Evolutionary conservation across 176 grass and related monocot genomes (phyloP).

Genomic region (Raddia guianensis): DNA sequence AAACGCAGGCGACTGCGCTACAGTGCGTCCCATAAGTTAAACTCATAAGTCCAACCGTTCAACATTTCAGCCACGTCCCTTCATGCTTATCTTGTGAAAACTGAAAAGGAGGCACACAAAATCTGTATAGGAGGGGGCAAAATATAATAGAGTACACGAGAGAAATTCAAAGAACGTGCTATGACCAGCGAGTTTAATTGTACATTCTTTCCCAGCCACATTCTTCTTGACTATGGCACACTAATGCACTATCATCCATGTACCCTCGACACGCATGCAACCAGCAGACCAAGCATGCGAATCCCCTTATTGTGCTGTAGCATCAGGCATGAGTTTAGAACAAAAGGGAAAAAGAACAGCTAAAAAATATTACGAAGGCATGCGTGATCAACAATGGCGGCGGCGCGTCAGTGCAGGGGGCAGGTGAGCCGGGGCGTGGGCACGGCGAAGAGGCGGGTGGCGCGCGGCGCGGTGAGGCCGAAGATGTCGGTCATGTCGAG

Average conservation of each 20-base stretch:
- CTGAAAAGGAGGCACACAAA: not conserved
- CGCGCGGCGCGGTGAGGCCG: constrained; percentile 86
- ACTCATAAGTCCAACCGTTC: too few species aligned
- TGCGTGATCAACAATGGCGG: not conserved
- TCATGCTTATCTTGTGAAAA: not conserved
- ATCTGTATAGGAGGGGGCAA: not conserved
- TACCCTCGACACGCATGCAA: constrained; percentile 15
- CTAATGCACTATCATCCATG: not conserved
- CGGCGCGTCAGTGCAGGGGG: constrained; percentile 23
- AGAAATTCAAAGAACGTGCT: constrained; percentile 3
- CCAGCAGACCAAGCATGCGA: not conserved
- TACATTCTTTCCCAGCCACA: not conserved
- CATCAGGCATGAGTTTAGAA: not conserved
- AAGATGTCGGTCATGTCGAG: constrained; percentile 88
- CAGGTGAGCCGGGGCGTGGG: constrained; percentile 62
- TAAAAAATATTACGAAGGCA: not conserved
- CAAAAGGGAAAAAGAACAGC: not conserved
- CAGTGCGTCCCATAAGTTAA: too few species aligned
- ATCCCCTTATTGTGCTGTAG: constrained; percentile 40
- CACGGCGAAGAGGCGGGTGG: constrained; percentile 66
- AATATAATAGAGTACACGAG: not conserved
- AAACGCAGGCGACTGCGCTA: too few species aligned
- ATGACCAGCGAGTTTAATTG: not conserved
- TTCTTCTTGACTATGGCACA: constrained; percentile 17
- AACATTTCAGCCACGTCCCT: too few species aligned